These are phyloP conservation scores for Forsythia suspensa DNA, from an alignment of 257 asterid species.

Conservation along the genomic window DNA sequence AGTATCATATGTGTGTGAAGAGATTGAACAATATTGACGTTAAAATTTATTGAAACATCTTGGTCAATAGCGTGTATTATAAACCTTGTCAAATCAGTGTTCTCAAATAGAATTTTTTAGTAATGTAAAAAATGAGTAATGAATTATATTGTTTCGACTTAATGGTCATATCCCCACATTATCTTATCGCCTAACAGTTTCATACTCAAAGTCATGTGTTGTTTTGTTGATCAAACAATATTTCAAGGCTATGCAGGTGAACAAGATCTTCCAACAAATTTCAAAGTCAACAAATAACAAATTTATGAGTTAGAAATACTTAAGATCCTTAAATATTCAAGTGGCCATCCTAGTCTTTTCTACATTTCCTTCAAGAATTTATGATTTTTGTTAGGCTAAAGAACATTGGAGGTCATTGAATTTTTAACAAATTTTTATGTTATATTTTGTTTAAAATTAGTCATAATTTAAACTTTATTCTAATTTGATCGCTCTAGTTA, in stretches of 20 bases:
- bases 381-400: background rate
- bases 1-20: background rate
- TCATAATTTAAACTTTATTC: background rate
- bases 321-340: background rate
- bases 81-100: no score
- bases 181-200: no score
- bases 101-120: background rate
- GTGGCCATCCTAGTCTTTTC: background rate
- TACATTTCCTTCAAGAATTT: background rate
- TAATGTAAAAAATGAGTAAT: no score
- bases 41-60: background rate
- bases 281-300: background rate
- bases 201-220: no score
- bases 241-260: background rate
- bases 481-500: background rate
- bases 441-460: background rate
- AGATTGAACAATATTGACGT: background rate
- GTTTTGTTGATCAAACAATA: no score
- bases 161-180: background rate
- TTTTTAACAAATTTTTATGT: background rate
- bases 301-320: background rate
- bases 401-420: background rate
- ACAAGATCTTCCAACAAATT: background rate
- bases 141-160: no score
- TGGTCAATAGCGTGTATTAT: background rate